Evolutionary conservation across 2,329 filamentous ascomycete species (phyloP), one percentile per base, ranked within the genome.

Genomic region (Paraphaeosphaeria sporulosa): DNA sequence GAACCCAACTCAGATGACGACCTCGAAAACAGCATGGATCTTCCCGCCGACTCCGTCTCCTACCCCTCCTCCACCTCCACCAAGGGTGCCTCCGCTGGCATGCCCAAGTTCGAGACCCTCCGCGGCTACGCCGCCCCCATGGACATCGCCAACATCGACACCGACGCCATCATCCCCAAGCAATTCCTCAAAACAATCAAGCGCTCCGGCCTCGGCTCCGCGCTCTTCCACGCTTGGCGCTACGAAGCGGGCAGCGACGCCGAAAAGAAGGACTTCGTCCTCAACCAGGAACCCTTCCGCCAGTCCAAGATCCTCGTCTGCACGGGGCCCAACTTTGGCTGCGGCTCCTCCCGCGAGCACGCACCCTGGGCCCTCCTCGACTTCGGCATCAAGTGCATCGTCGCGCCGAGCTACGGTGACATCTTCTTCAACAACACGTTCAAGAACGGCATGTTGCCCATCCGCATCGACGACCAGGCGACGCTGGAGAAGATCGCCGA

Each of bases 371-470:
- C 95, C 6, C 86, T 98, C 25, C 89, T 96, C 59, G 95, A 98
- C 81, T 98, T 98, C 71, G 95, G 95, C 68, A 97, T 99, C 82
- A 92, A 90, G 76, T 94, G 90, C 77, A 86, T 98, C 72, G 96
- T 98, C 69, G 95, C 94, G 0, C 92, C 93, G 1, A 94, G 91
- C 1, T 92, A 87, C 68, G 91, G 90, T 60, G 93, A 96, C 75
- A 99, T 99, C 79, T 97, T 97, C 88, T 96, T 94, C 87, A 97
- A 97, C 87, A 99, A 99, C 85, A 95, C 91, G n/a, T 98, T 97
- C 87, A 98, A 99, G 86, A 99, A 99, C 83, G 94, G 94, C 82
- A 98, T 98, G 95, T 84, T 98, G 64, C 94, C 94, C 50, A 88
- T 98, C 62, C 81, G 85, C 60, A 90, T 98, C 74, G 82, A 85